These are phyloP conservation scores for Erythrophleum fordii DNA, from an alignment of 306 rosid genomes.

Conservation along the genomic window DNA sequence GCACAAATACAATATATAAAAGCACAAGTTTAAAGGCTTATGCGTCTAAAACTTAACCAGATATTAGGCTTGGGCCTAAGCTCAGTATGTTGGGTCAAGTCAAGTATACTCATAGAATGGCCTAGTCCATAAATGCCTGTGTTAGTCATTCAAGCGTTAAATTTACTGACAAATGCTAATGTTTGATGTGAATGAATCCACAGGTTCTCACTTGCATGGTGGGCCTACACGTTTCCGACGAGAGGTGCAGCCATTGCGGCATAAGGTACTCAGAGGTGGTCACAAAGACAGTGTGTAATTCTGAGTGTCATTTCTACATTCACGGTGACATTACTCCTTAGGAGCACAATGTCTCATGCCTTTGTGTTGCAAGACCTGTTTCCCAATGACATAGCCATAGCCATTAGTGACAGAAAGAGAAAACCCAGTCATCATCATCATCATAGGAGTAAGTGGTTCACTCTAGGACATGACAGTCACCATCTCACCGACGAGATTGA, in stretches of 20 bases:
- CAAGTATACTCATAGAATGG: too few species aligned
- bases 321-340: constrained; percentile 50
- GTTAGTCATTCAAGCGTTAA: neutral
- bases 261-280: constrained; percentile 61
- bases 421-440: constrained; percentile 19
- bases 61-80: too few species aligned
- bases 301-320: constrained; percentile 51
- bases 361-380: constrained; percentile 70
- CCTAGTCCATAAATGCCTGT: neutral
- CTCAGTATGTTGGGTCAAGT: constrained; percentile 49
- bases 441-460: constrained; percentile 47
- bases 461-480: constrained; percentile 41
- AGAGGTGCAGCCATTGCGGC: constrained; percentile 80
- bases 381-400: constrained; percentile 78
- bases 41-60: too few species aligned
- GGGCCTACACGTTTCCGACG: constrained; percentile 90
- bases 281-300: constrained; percentile 44
- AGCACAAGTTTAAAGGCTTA: too few species aligned
- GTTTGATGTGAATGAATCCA: neutral
- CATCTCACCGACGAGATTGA: constrained; percentile 49
- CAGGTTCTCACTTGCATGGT: constrained; percentile 85
- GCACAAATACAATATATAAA: too few species aligned
- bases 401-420: constrained; percentile 60
- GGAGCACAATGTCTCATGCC: constrained; percentile 57
- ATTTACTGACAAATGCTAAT: constrained; percentile 23